Evolutionary conservation across 1,139 yeast genomes (phyloP).

Genomic region (Saccharomyces hybrid): DNA sequence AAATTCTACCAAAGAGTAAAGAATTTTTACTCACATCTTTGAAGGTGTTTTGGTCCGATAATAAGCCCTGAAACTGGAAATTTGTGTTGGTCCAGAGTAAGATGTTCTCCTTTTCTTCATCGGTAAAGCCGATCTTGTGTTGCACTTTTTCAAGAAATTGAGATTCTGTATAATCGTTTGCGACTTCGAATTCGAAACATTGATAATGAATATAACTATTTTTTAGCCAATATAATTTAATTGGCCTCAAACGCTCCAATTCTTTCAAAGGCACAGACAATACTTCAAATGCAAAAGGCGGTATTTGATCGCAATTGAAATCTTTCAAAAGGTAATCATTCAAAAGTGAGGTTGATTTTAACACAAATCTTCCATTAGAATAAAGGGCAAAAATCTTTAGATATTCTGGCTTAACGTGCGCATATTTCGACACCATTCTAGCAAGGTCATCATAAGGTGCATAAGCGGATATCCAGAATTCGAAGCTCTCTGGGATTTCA

Average conservation of each 20-base stretch:
- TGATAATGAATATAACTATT: slow-evolving; percentile 59
- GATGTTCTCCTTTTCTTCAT: slow-evolving; percentile 43
- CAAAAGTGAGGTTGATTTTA: slow-evolving; percentile 32
- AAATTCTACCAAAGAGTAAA: slow-evolving; percentile 33
- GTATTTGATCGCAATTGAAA: slow-evolving; percentile 40
- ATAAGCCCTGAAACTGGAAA: slow-evolving; percentile 31
- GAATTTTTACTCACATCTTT: slow-evolving; percentile 28
- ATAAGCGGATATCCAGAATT: slow-evolving; percentile 63
- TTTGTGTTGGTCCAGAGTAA: slow-evolving; percentile 37
- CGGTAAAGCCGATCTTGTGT: slow-evolving; percentile 46
- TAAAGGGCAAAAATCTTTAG: slow-evolving; percentile 56
- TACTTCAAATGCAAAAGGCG: slow-evolving; percentile 63
- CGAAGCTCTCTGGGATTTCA: slow-evolving; percentile 34
- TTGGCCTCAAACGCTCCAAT: slow-evolving; percentile 63
- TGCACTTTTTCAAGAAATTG: slow-evolving; percentile 52
- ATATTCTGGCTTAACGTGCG: slow-evolving; percentile 52
- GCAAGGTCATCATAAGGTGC: slow-evolving; percentile 57
- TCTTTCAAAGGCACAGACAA: slow-evolving; percentile 68
- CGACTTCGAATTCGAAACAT: slow-evolving; percentile 60
- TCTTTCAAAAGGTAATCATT: slow-evolving; percentile 41
- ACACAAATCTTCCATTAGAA: slow-evolving; percentile 44
- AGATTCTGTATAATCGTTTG: slow-evolving; percentile 49
- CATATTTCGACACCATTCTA: slow-evolving; percentile 44
- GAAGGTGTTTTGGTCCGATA: slow-evolving; percentile 28
- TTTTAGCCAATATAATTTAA: slow-evolving; percentile 58